Conservation (phyloP, 2,329 filamentous ascomycete species). For the Aspergillus intermedius region DNA sequence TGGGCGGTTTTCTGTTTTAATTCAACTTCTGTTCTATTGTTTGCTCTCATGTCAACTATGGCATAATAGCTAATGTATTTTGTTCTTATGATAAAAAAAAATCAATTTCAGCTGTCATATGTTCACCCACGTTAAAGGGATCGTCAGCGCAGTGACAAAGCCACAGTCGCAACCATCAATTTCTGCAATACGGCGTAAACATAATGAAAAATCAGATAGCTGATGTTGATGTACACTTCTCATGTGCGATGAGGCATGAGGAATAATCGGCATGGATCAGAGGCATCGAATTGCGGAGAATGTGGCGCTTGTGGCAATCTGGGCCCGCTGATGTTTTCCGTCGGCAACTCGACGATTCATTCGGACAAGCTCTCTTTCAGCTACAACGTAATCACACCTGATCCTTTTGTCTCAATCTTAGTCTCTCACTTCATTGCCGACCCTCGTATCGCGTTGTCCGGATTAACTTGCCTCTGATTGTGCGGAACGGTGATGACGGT, state of each 20-base stretch:
- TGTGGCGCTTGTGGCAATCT: constrained; percentile 3
- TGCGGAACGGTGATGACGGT: constrained; percentile 12
- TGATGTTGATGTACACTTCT: background rate
- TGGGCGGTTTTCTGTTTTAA: constrained; percentile 7
- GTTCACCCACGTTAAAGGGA: too few species aligned
- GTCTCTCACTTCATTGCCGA: background rate
- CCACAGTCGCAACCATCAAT: background rate
- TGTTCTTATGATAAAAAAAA: background rate
- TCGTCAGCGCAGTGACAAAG: too few species aligned
- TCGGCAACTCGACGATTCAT: background rate
- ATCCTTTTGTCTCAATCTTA: constrained; percentile 1
- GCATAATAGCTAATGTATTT: background rate
- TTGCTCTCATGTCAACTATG: background rate
- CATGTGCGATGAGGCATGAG: background rate
- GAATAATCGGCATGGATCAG: background rate
- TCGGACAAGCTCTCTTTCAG: constrained; percentile 1
- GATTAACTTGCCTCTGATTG: constrained; percentile 8
- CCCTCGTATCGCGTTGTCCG: constrained; percentile 3
- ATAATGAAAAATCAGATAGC: background rate
- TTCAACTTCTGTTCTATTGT: constrained; percentile 1
- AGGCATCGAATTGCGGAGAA: background rate
- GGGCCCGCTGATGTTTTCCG: background rate
- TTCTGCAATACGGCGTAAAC: background rate
- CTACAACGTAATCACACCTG: background rate
- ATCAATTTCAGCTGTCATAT: too few species aligned